A percentile compares a stretch with the other conserved stretches of the same genome.
Evolutionary conservation across 768 basidiomycete genomes (phyloP).

Genomic region (Podaxis carcinomalis): DNA sequence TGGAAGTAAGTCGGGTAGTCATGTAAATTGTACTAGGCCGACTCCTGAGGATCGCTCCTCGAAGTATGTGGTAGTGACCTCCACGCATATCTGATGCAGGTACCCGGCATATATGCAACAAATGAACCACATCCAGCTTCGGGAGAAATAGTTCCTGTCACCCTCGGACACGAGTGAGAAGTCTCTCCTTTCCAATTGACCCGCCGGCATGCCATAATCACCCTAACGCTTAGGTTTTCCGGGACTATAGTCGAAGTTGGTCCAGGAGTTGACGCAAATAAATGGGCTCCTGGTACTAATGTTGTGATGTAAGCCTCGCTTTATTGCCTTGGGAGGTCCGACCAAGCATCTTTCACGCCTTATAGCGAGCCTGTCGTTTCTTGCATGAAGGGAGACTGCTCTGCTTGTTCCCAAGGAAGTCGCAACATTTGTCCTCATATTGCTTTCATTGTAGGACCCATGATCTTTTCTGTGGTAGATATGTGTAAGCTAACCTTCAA

Average conservation of each 20-base stretch:
- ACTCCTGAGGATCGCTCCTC: not conserved
- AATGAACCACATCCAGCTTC: slow-evolving; percentile 33
- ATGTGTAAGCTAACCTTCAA: not conserved
- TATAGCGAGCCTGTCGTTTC: slow-evolving; percentile 38
- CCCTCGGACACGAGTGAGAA: slow-evolving; percentile 43
- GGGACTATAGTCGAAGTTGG: slow-evolving; percentile 32
- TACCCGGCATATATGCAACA: slow-evolving; percentile 21
- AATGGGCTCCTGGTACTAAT: slow-evolving; percentile 30
- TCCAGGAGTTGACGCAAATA: slow-evolving; percentile 24
- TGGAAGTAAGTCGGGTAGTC: slow-evolving; percentile 22
- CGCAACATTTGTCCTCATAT: slow-evolving; percentile 30
- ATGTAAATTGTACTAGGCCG: not conserved
- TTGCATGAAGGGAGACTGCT: slow-evolving; percentile 32
- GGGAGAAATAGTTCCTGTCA: slow-evolving; percentile 35
- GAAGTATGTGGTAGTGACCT: slow-evolving; percentile 45
- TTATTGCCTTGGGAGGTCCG: not conserved
- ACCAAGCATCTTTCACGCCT: not conserved
- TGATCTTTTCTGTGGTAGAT: not conserved
- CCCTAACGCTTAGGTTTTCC: slow-evolving; percentile 22
- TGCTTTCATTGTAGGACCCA: slow-evolving; percentile 30
- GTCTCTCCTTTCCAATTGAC: not conserved
- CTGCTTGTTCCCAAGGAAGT: slow-evolving; percentile 26
- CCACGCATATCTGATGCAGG: slow-evolving; percentile 32
- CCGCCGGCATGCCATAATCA: not conserved
- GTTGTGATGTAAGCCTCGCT: slow-evolving; percentile 25